phyloP scores from a whole-genome alignment of 345 rosid species.

The Pugionium dolabratum region DNA sequence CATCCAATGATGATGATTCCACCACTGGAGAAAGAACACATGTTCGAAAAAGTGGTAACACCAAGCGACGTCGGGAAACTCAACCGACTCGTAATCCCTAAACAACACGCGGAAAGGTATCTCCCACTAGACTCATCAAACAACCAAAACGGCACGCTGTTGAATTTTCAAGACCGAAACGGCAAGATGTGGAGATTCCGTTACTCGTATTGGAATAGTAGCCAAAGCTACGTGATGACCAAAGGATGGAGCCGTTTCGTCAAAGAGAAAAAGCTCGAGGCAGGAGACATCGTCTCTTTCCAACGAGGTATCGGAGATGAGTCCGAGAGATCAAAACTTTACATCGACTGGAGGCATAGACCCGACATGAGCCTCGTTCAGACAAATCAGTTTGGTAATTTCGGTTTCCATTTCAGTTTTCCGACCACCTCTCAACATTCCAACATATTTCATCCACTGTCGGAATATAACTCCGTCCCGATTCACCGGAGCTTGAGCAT shows the following conservation, averaged over 20 bases:
- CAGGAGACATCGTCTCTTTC: slow-evolving; percentile 77
- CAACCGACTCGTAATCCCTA: too few relatives aligned
- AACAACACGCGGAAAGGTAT: slow-evolving; percentile 79
- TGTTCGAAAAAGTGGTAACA: slow-evolving; percentile 65
- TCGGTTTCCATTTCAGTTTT: slow-evolving; percentile 41
- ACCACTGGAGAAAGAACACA: slow-evolving; percentile 57
- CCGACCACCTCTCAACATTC: slow-evolving; percentile 45
- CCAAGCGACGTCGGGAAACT: too few relatives aligned
- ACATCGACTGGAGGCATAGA: slow-evolving; percentile 71
- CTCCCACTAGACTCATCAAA: slow-evolving; percentile 76
- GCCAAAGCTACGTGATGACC: slow-evolving; percentile 84
- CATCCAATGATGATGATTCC: slow-evolving; percentile 27
- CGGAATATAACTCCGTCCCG: slow-evolving; percentile 32
- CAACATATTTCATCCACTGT: slow-evolving; percentile 53
- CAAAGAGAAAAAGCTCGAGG: slow-evolving; percentile 73
- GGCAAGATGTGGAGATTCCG: slow-evolving; percentile 64
- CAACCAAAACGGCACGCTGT: slow-evolving; percentile 67
- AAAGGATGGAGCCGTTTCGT: slow-evolving; percentile 88
- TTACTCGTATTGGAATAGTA: background rate
- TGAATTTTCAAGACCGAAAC: slow-evolving; percentile 69
- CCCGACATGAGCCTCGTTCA: slow-evolving; percentile 47
- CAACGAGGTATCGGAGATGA: slow-evolving; percentile 60
- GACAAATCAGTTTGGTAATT: slow-evolving; percentile 34
- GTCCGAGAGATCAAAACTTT: slow-evolving; percentile 48
- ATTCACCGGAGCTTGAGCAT: slow-evolving; percentile 36